Evolutionary conservation across 305 asterid genomes (phyloP), one percentile per base, ranked within the genome.

Genomic region (Fraxinus velutina): DNA sequence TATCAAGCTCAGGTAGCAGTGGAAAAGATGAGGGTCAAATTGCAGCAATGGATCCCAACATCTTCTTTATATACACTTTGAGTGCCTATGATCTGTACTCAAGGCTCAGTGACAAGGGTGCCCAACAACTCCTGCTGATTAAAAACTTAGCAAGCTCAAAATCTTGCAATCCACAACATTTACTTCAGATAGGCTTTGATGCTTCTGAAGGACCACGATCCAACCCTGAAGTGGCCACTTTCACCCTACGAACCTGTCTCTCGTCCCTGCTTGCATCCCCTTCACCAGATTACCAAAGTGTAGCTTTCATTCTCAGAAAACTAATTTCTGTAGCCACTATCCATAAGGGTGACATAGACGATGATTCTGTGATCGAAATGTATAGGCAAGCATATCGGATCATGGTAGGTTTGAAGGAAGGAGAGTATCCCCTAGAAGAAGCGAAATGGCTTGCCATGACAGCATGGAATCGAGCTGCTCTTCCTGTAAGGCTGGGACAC

Each of bases 391-490:
- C 95, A 5, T 86, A 89, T 80, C 79, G 97, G 78, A 90, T 93
- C 29, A 93, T 95, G 99, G 97, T 95, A 81, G 99, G 99, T 17
- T 75, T 95, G 88, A 91, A 79, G 88, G 99, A 93, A 80, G 98
- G 97, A 66, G 96, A 89, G 80, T 95, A 92, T 87, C 98, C 99
- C 0, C 78, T 75, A 73, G 97, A 95, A 82, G 99, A 95, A 86
- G 98, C 88, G 6, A 95, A 95, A 83, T 95, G 99, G 99, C 92
- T 95, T 0, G 90, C 98, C 64, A 91, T 87, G 89, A 93, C 99
- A 9, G 99, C 99, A n/a, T 95, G 99, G 99, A 95, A 95, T 73
- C 88, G 98, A 42, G 98, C 97, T 78, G 94, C 97, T 29, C 83
- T 92, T 10, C 99, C 98, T 0, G 85, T 90, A 71, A 93, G 91